phyloP scores from a whole-genome alignment of 2,329 filamentous ascomycete species.

The Monilinia vaccinii-corymbosi region DNA sequence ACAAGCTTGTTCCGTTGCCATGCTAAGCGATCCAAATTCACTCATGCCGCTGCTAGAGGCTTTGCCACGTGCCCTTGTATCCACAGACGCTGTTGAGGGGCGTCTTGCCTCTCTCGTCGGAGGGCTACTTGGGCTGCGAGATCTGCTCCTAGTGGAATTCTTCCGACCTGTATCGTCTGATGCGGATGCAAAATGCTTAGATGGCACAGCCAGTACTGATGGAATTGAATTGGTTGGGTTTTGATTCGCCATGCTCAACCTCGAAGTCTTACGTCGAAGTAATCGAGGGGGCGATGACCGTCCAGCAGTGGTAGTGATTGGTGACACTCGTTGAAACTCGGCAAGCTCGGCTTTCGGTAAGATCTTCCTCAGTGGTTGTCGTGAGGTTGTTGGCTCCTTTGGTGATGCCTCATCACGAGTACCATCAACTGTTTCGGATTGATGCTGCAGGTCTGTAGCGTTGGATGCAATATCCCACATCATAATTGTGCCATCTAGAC shows the following conservation, averaged over 20 bases:
- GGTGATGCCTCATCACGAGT: slow-evolving; percentile 27
- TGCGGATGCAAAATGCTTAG: slow-evolving; percentile 24
- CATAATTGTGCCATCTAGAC: slow-evolving; percentile 75
- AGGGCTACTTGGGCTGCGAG: slow-evolving; percentile 23
- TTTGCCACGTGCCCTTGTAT: slow-evolving; percentile 39
- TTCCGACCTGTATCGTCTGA: slow-evolving; percentile 24
- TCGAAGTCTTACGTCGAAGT: slow-evolving; percentile 45
- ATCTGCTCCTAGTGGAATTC: slow-evolving; percentile 20
- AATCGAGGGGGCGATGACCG: slow-evolving; percentile 47
- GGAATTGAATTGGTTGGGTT: slow-evolving; percentile 37
- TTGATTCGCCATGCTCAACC: slow-evolving; percentile 40
- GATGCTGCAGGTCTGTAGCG: slow-evolving; percentile 16
- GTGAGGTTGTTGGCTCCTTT: slow-evolving; percentile 44
- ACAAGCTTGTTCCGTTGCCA: slow-evolving; percentile 56
- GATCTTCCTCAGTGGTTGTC: slow-evolving; percentile 73
- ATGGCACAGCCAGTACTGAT: slow-evolving; percentile 18
- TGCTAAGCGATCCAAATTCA: slow-evolving; percentile 46
- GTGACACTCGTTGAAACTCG: slow-evolving; percentile 56
- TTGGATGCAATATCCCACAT: slow-evolving; percentile 44
- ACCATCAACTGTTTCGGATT: slow-evolving; percentile 11
- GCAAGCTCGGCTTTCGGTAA: slow-evolving; percentile 81
- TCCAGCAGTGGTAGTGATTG: slow-evolving; percentile 32
- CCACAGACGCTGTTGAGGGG: slow-evolving; percentile 45
- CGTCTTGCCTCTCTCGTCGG: slow-evolving; percentile 32
- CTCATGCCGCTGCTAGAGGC: slow-evolving; percentile 35